These are phyloP conservation scores for Torulaspora microellipsoides DNA, from an alignment of 805 yeast species.

Conservation along the genomic window DNA sequence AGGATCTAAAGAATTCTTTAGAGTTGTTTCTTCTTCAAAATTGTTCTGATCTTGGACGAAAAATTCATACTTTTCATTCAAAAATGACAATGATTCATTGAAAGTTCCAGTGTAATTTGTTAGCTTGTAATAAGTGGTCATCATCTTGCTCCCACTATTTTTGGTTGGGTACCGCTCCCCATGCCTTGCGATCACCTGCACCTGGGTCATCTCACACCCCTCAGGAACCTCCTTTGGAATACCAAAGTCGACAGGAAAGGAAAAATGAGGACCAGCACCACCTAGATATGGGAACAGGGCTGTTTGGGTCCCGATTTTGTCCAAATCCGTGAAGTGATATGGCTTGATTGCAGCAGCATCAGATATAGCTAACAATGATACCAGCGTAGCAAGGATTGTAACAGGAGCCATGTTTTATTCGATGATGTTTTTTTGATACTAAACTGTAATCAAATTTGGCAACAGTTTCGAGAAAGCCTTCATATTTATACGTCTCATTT, in stretches of 20 bases:
- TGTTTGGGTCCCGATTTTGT: slow-evolving; percentile 19
- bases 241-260: slow-evolving; percentile 47
- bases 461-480: too few species aligned
- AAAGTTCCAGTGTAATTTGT: slow-evolving; percentile 30
- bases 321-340: background rate
- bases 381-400: slow-evolving; percentile 1
- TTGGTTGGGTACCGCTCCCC: slow-evolving; percentile 71
- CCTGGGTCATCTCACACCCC: slow-evolving; percentile 55
- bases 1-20: slow-evolving; percentile 24
- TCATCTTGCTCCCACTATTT: slow-evolving; percentile 38
- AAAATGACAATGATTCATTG: slow-evolving; percentile 49
- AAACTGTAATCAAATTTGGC: too few species aligned
- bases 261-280: slow-evolving; percentile 53
- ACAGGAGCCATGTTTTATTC: slow-evolving; percentile 1
- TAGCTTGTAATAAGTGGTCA: slow-evolving; percentile 18
- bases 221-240: slow-evolving; percentile 44
- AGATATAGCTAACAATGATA: slow-evolving; percentile 9
- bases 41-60: slow-evolving; percentile 40
- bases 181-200: slow-evolving; percentile 67
- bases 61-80: slow-evolving; percentile 43
- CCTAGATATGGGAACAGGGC: slow-evolving; percentile 46
- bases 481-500: too few species aligned
- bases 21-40: slow-evolving; percentile 40
- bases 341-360: slow-evolving; percentile 6
- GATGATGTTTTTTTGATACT: background rate